Evolutionary conservation across 2,329 filamentous ascomycete genomes (phyloP).

Genomic region (Fusarium tricinctum): DNA sequence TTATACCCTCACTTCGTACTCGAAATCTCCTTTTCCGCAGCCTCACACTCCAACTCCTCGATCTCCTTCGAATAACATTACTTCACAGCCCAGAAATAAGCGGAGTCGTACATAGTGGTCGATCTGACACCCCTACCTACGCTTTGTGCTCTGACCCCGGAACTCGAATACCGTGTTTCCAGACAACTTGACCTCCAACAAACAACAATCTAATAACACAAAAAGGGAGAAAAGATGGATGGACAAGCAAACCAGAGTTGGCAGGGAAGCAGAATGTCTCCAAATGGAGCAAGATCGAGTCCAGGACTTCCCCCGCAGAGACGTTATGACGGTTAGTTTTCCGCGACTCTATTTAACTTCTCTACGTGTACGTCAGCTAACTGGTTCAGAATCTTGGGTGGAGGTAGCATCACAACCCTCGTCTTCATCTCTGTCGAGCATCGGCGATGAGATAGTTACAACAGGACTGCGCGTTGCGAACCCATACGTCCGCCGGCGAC

Average conservation of each 20-base stretch:
- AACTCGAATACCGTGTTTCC: conserved; percentile 36
- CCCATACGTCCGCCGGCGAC: conserved; percentile 73
- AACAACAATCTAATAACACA: conserved; percentile 17
- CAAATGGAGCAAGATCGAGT: conserved; percentile 49
- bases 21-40: conserved; percentile 14
- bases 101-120: conserved; percentile 38
- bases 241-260: conserved; percentile 48
- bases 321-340: conserved; percentile 55
- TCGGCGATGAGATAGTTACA: conserved; percentile 89
- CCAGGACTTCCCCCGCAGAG: conserved; percentile 53
- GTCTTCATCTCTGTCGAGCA: conserved; percentile 90
- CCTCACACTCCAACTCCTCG: not conserved
- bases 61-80: conserved; percentile 28
- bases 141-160: conserved; percentile 29
- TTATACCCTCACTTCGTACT: conserved; percentile 23
- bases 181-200: conserved; percentile 19
- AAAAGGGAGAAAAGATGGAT: conserved; percentile 46
- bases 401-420: conserved; percentile 94
- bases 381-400: conserved; percentile 87
- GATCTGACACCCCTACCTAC: conserved; percentile 36
- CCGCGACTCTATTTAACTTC: conserved; percentile 5
- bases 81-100: conserved; percentile 38
- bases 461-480: conserved; percentile 84
- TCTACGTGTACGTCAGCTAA: conserved; percentile 26
- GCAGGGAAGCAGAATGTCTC: conserved; percentile 47